Percentiles rank a stretch among this genome's conserved stretches.
Conservation (phyloP, 768 basidiomycete genomes). For the Sporobolomyces phaffii region DNA sequence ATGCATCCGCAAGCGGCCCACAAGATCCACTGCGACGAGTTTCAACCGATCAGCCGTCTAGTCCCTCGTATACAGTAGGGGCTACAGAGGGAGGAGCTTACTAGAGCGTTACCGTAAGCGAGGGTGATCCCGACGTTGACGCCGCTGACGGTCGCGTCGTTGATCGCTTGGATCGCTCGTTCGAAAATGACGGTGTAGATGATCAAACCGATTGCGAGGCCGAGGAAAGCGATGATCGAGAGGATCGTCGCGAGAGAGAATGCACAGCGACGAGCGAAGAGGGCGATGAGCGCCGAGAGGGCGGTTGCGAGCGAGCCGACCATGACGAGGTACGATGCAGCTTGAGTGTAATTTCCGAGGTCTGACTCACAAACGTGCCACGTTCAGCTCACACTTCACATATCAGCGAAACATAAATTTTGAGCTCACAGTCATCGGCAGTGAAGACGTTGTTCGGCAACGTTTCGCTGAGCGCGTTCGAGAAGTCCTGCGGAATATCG, state of each 20-base stretch:
- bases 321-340: slow-evolving; percentile 6
- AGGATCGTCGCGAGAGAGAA: slow-evolving; percentile 22
- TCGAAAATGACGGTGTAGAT: slow-evolving; percentile 26
- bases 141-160: slow-evolving; percentile 2
- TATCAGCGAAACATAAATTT: no score
- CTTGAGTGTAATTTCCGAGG: slow-evolving; percentile 3
- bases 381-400: no score
- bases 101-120: slow-evolving; percentile 24
- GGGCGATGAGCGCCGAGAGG: slow-evolving; percentile 14
- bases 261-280: slow-evolving; percentile 19
- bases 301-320: slow-evolving; percentile 12
- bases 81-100: neutral
- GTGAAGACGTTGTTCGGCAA: slow-evolving; percentile 27
- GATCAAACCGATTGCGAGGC: slow-evolving; percentile 14
- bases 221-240: slow-evolving; percentile 13
- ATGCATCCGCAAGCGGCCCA: slow-evolving; percentile 23
- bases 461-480: slow-evolving; percentile 1
- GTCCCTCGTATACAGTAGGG: no score
- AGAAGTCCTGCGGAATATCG: slow-evolving; percentile 15
- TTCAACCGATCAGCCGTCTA: no score
- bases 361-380: no score
- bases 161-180: slow-evolving; percentile 25
- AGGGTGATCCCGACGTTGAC: slow-evolving; percentile 20
- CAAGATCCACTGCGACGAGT: slow-evolving; percentile 23
- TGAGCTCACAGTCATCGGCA: slow-evolving; percentile 19